phyloP scores from a whole-genome alignment of 2,329 filamentous ascomycete species.

The Colletotrichum sidae region DNA sequence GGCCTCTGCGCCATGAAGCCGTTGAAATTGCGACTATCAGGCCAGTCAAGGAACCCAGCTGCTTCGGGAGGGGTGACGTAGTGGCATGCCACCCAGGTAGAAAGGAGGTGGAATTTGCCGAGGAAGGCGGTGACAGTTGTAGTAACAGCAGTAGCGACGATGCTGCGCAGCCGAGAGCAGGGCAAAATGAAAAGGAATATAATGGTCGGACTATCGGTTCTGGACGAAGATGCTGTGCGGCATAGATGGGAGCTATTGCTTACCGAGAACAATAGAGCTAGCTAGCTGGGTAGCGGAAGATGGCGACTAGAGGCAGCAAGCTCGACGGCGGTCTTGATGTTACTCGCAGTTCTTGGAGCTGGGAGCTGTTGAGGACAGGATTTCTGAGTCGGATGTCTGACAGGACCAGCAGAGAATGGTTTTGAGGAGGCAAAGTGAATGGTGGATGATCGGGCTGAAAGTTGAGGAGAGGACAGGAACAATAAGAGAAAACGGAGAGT shows the following conservation, averaged over 20 bases:
- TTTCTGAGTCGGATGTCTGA: background rate
- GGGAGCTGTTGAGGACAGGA: slow-evolving; percentile 2
- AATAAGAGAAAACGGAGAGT: slow-evolving; percentile 14
- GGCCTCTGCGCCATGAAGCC: background rate
- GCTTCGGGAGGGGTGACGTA: too few species aligned
- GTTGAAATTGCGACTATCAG: too few species aligned
- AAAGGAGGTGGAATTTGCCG: too few species aligned
- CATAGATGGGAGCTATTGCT: slow-evolving; percentile 23
- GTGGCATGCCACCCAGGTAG: too few species aligned
- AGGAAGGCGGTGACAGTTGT: too few species aligned
- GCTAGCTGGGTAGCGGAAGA: slow-evolving; percentile 23
- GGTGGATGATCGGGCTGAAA: background rate
- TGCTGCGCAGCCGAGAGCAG: too few species aligned
- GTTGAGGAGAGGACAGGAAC: slow-evolving; percentile 19
- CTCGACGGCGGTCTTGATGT: slow-evolving; percentile 19
- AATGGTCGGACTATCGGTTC: background rate
- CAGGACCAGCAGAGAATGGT: background rate
- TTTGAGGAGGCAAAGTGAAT: slow-evolving; percentile 4
- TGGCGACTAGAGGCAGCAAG: slow-evolving; percentile 18
- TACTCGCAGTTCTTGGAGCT: slow-evolving; percentile 4
- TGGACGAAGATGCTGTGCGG: background rate
- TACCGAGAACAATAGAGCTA: slow-evolving; percentile 23
- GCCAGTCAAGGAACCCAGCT: too few species aligned
- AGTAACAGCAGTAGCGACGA: too few species aligned
- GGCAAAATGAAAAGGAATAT: background rate